These are phyloP conservation scores for Fusarium torreyae DNA, from an alignment of 2,329 filamentous ascomycete species.

Conservation along the genomic window DNA sequence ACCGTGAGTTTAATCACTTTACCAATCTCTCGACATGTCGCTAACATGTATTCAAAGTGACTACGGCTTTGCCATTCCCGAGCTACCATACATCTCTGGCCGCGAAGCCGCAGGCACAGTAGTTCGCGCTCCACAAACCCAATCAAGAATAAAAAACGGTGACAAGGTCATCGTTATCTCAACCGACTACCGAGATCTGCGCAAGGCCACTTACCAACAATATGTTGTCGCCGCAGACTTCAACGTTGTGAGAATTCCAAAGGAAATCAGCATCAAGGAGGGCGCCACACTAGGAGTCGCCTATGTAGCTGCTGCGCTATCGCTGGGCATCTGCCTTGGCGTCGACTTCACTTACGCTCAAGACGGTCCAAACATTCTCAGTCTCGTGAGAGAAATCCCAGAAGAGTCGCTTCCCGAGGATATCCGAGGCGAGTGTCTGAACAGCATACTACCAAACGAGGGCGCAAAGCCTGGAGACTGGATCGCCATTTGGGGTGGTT, in stretches of 20 bases:
- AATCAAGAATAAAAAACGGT: constrained; percentile 67
- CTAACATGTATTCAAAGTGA: constrained; percentile 62
- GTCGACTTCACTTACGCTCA: constrained; percentile 71
- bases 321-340: constrained; percentile 79
- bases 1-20: constrained; percentile 65
- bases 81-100: constrained; percentile 77
- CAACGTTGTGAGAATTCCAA: constrained; percentile 75
- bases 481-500: constrained; percentile 82
- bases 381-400: constrained; percentile 63
- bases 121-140: constrained; percentile 57
- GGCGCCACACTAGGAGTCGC: constrained; percentile 78
- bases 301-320: constrained; percentile 77
- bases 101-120: constrained; percentile 79
- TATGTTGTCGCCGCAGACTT: constrained; percentile 76
- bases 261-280: constrained; percentile 65
- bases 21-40: accelerated
- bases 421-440: constrained; percentile 74
- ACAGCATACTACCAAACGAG: constrained; percentile 66
- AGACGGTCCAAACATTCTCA: constrained; percentile 72
- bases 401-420: constrained; percentile 70
- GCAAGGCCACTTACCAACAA: constrained; percentile 81
- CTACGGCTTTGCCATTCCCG: constrained; percentile 78
- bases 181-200: constrained; percentile 80
- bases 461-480: constrained; percentile 75
- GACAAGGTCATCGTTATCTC: constrained; percentile 76